Conservation (phyloP, 768 basidiomycete species). For the Boletus vermiculosoides region DNA sequence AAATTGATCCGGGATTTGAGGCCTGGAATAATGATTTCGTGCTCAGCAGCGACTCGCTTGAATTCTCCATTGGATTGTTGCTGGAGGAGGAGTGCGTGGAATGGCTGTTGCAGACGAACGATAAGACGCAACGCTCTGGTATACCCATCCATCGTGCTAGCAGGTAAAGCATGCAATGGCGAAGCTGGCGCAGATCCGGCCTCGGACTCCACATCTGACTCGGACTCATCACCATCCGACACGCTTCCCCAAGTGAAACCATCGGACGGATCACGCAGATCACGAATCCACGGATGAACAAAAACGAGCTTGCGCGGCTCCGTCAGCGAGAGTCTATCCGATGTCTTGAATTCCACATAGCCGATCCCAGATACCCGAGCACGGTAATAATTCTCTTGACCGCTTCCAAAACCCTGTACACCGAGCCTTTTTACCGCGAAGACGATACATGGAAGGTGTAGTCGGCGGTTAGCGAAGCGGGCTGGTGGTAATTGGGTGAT, state of each 20-base stretch:
- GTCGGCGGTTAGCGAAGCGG: constrained; percentile 1
- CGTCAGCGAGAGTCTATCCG: not conserved
- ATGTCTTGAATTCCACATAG: constrained; percentile 3
- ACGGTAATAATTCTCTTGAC: not conserved
- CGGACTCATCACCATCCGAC: not conserved
- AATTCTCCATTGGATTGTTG: not conserved
- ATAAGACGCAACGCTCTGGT: not conserved
- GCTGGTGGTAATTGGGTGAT: not conserved
- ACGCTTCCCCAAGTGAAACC: not conserved
- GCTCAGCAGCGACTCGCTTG: constrained; percentile 21
- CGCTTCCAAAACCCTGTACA: not conserved
- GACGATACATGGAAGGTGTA: constrained; percentile 11
- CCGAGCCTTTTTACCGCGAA: constrained; percentile 5
- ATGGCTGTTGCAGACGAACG: not conserved
- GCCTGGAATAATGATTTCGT: not conserved
- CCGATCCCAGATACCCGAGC: constrained; percentile 7
- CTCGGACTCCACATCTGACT: too few species aligned
- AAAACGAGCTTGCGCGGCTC: constrained; percentile 3
- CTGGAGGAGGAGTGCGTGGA: constrained; percentile 4
- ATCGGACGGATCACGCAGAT: not conserved
- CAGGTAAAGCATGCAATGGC: not conserved
- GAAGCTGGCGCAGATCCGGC: not conserved
- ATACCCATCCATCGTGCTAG: not conserved
- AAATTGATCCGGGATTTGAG: not conserved
- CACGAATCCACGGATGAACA: constrained; percentile 16